Percentiles rank a stretch among this genome's conserved stretches.
Evolutionary conservation across 805 yeast genomes (phyloP).

Genomic region (Trichomonascus vanleenenianus): DNA sequence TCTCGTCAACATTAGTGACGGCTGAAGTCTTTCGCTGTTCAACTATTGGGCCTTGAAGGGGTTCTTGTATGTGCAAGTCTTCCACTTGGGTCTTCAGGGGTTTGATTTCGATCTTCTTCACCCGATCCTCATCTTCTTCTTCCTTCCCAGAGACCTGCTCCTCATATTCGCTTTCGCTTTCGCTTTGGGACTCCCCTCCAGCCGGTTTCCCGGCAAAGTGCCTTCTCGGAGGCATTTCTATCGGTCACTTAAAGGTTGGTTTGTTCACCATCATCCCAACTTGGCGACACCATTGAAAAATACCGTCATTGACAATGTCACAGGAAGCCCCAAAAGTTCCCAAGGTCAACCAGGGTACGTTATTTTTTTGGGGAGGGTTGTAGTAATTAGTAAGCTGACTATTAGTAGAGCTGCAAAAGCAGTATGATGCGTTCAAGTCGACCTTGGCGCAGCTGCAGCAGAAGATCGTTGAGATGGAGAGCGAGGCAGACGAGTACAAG

Average conservation of each 20-base stretch:
- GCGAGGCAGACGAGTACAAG: slow-evolving; percentile 36
- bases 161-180: slow-evolving; percentile 18
- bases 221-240: slow-evolving; percentile 9
- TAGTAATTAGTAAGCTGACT: neutral
- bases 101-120: neutral
- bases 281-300: neutral
- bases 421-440: slow-evolving; percentile 33
- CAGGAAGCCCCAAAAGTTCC: slow-evolving; percentile 10
- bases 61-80: neutral
- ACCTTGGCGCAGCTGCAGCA: slow-evolving; percentile 28
- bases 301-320: slow-evolving; percentile 1
- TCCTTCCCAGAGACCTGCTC: neutral
- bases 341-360: slow-evolving; percentile 19
- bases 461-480: slow-evolving; percentile 35
- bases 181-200: slow-evolving; percentile 19
- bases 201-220: slow-evolving; percentile 17
- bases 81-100: neutral
- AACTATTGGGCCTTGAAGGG: neutral
- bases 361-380: neutral
- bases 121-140: slow-evolving; percentile 1
- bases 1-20: no score
- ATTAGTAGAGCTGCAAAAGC: slow-evolving; percentile 30
- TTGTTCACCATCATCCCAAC: neutral
- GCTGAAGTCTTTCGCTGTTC: no score
- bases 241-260: neutral